These are phyloP conservation scores for Nannizzia gypsea DNA, from an alignment of 2,329 filamentous ascomycete species.

Conservation along the genomic window DNA sequence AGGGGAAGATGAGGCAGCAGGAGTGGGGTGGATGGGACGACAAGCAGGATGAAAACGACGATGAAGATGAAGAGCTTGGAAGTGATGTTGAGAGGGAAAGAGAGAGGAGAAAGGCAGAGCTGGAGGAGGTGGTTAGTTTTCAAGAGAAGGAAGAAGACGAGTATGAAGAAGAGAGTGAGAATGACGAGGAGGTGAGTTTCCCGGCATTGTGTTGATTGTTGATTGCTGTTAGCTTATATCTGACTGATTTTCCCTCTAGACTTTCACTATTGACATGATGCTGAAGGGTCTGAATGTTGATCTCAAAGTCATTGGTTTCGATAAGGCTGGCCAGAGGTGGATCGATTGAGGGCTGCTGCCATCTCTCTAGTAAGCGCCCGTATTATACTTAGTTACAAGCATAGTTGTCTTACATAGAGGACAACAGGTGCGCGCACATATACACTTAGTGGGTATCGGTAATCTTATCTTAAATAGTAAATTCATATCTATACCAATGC, in stretches of 20 bases:
- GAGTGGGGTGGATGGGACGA: constrained; percentile 29
- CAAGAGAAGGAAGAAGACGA: constrained; percentile 21
- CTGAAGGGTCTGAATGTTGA: constrained; percentile 54
- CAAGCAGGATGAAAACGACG: constrained; percentile 27
- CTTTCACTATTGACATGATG: constrained; percentile 61
- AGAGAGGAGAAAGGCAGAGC: constrained; percentile 28
- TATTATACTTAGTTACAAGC: no score
- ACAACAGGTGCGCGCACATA: no score
- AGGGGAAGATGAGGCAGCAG: constrained; percentile 33
- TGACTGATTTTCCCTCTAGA: constrained; percentile 29
- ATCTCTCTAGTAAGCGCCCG: background rate
- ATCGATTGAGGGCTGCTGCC: constrained; percentile 26
- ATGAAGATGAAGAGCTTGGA: constrained; percentile 24
- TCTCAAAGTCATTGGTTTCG: constrained; percentile 51
- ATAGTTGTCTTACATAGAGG: no score
- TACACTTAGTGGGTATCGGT: no score
- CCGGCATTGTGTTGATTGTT: background rate
- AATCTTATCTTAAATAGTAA: no score
- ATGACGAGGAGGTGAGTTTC: constrained; percentile 26
- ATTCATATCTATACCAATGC: no score
- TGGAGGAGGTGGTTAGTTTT: constrained; percentile 23
- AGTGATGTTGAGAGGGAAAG: constrained; percentile 32
- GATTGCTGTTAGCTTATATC: constrained; percentile 8
- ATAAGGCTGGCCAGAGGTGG: constrained; percentile 48
- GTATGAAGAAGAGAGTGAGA: constrained; percentile 23